Evolutionary conservation across 2,329 filamentous ascomycete genomes (phyloP), one percentile per base, ranked within the genome.

Genomic region (Hymenoscyphus infarciens): DNA sequence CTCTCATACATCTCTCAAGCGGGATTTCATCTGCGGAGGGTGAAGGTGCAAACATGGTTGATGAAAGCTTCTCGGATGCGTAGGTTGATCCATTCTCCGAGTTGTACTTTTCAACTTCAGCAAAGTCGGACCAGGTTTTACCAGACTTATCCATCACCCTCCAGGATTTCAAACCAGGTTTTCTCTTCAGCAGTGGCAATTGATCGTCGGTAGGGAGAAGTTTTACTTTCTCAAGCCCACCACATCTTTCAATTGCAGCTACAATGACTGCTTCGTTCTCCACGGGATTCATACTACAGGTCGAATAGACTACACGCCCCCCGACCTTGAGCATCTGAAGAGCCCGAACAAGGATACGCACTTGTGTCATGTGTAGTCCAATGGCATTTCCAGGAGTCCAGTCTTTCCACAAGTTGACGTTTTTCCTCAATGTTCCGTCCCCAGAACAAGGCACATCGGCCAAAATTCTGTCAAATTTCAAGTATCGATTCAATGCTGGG

Each of bases 371-470:
- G 76, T 97, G 90, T 38, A 99, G 83, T 27, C 94, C 95, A 60
- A 98, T 81, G 3, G 89, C 94, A 73, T 91, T 97, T 63, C 87
- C 88, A 0, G 93, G 92, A 64, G 84, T 89, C 95, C 95, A 99
- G 70, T 97, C 92, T 74, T 91, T 91, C 95, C 95, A 99, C 62
- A 99, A 83, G 75, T 90, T 91, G 64, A 89, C 83, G 73, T 99
- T 99, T 83, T 99, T 99, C 69, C 95, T 87, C 61, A 91, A 81
- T 0, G 95, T 99, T 62, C 95, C 95, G 72, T 99, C 95, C 64
- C 95, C 95, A 4, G 93, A 96, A 81, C 95, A 99, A 54, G 95
- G 95, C 0, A 99, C 95, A 77, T 99, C 95, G 54, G 95, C 94
- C 62, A 99, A 81, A 66, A 99, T 96, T 66, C 95, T 89, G 76